Evolutionary conservation across 202 grass and related monocot species (phyloP), one percentile per base, ranked within the genome.

Genomic region (Schoenoplectus tabernaemontani): DNA sequence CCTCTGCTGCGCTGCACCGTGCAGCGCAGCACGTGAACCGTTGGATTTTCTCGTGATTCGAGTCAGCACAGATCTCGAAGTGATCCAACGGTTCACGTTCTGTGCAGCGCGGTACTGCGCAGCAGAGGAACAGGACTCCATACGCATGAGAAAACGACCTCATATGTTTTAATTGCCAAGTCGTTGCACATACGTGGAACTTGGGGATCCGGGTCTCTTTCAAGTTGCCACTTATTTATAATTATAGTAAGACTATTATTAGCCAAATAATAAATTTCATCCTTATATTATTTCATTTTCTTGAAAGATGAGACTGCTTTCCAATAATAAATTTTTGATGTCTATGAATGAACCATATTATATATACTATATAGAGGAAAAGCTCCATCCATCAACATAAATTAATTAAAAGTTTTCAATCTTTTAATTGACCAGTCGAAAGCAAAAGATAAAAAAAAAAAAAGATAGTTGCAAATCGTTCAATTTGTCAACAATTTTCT

Each of bases 201-300:
- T 43, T n/a, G n/a, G n/a, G n/a, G n/a, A n/a, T n/a, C n/a, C n/a
- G 68, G 63, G 68, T 73, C 68, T 73, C 13, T 73, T n/a, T 73
- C 68, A 8, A n/a, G 23, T 73, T 32, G n/a, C 1, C 13, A 51
- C 68, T 50, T 16, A 44, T 69, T 6, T 69, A 43, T 2, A 73
- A 73, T 51, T 5, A 5, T 9, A 72, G 13, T 9, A 44, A n/a
- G n/a, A n/a, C n/a, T n/a, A n/a, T n/a, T n/a, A 19, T 19, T 6
- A 12, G 3, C 41, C 28, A 24, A 42, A 43, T 13, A 23, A 46
- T 69, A 1, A 44, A 44, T 46, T 46, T 44, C 4, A 26, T 69
- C 39, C 20, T 69, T 53, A 1, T 63, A 69, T 69, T 19, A 37
- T 69, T 69, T 69, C 16, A 6, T 26, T 69, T n/a, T n/a, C n/a